phyloP scores from a whole-genome alignment of 257 asterid species.

The Fraxinus americana region DNA sequence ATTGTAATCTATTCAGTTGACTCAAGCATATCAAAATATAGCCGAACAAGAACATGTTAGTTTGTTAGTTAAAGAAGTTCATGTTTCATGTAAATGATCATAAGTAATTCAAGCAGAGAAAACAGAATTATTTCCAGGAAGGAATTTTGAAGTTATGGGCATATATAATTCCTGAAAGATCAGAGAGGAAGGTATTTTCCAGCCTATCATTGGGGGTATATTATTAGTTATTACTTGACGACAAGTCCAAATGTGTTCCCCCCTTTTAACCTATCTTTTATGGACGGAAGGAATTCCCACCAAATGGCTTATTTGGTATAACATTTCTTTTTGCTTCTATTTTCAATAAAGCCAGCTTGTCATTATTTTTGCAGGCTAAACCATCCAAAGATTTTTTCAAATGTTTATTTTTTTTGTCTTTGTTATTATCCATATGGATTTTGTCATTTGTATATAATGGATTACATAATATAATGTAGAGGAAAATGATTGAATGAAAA shows the following conservation, averaged over 20 bases:
- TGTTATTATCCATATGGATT: too few relatives aligned
- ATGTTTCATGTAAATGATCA: not conserved
- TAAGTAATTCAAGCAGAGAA: not conserved
- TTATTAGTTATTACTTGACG: slow-evolving; percentile 12
- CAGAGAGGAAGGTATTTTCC: not conserved
- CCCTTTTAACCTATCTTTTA: not conserved
- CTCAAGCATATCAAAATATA: too few relatives aligned
- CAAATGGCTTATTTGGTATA: too few relatives aligned
- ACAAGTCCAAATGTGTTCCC: slow-evolving; percentile 13
- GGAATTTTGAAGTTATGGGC: not conserved
- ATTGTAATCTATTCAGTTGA: not conserved
- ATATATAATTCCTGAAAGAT: not conserved
- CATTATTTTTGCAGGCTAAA: not conserved
- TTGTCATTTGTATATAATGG: too few relatives aligned
- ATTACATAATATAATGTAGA: too few relatives aligned
- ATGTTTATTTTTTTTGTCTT: not conserved
- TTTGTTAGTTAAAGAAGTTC: not conserved
- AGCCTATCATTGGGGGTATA: not conserved
- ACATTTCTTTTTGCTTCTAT: too few relatives aligned
- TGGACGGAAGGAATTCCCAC: not conserved
- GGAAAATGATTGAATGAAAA: too few relatives aligned
- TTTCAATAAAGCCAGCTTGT: too few relatives aligned
- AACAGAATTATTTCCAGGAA: not conserved
- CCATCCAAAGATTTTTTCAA: not conserved
- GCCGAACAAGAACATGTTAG: not conserved